Conservation (phyloP, 768 basidiomycete genomes). For the Ephemerocybe angulata region DNA sequence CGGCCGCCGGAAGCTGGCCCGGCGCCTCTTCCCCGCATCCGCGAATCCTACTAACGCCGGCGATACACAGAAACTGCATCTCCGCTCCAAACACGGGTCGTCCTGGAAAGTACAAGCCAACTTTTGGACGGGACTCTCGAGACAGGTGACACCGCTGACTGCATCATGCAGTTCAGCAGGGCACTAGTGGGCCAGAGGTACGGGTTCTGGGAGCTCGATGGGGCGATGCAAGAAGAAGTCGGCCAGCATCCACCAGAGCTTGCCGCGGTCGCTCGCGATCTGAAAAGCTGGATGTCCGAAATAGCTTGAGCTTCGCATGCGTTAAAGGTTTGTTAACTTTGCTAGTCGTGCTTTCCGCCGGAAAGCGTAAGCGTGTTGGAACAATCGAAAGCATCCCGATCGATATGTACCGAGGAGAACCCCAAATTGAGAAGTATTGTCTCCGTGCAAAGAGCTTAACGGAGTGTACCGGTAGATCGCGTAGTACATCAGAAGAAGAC, state of each 20-base stretch:
- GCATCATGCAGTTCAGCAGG: slow-evolving; percentile 9
- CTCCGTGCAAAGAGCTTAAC: no score
- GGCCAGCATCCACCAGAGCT: neutral
- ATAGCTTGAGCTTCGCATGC: neutral
- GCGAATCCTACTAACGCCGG: neutral
- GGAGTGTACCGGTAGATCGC: no score
- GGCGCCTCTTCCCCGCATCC: no score
- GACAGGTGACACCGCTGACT: slow-evolving; percentile 12
- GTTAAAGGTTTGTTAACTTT: neutral
- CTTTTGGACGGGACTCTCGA: slow-evolving; percentile 24
- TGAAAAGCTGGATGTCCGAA: neutral
- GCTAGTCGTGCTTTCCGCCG: no score
- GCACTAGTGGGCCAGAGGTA: slow-evolving; percentile 30
- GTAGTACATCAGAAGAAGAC: no score
- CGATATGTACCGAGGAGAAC: no score
- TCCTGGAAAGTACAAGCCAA: slow-evolving; percentile 43
- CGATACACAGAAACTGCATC: slow-evolving; percentile 36
- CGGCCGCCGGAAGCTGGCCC: no score
- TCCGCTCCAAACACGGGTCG: slow-evolving; percentile 67
- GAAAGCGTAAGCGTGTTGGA: no score
- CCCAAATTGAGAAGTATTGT: no score
- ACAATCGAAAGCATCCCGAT: no score
- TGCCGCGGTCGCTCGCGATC: neutral
- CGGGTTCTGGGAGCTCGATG: slow-evolving; percentile 15
- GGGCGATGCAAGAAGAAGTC: neutral